Evolutionary conservation across 495 filamentous ascomycete species (phyloP).

Genomic region (Penicillium arizonense): DNA sequence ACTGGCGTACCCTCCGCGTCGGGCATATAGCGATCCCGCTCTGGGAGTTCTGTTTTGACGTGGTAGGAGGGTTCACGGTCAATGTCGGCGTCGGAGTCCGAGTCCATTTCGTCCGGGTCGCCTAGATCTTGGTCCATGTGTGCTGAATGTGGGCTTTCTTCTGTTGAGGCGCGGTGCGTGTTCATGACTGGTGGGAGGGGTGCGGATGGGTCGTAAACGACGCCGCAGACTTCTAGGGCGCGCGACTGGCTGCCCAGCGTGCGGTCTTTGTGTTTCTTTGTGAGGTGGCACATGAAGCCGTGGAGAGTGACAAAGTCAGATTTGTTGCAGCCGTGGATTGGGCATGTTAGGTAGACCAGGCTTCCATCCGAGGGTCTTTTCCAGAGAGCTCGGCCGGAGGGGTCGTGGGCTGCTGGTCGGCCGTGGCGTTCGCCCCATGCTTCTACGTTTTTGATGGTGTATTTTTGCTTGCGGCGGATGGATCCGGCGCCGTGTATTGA

Average conservation of each 20-base stretch:
- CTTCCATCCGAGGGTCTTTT: slow-evolving; percentile 48
- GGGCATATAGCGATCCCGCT: slow-evolving; percentile 27
- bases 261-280: slow-evolving; percentile 51
- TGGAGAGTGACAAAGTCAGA: slow-evolving; percentile 47
- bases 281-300: slow-evolving; percentile 51
- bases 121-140: slow-evolving; percentile 28
- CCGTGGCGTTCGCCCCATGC: slow-evolving; percentile 50
- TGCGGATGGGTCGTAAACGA: slow-evolving; percentile 43
- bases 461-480: slow-evolving; percentile 48
- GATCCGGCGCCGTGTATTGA: slow-evolving; percentile 26
- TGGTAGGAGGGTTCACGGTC: slow-evolving; percentile 18
- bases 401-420: slow-evolving; percentile 45
- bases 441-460: slow-evolving; percentile 51
- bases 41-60: slow-evolving; percentile 32
- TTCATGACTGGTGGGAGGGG: slow-evolving; percentile 39
- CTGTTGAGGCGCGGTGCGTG: slow-evolving; percentile 37
- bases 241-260: slow-evolving; percentile 46
- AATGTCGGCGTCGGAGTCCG: slow-evolving; percentile 30
- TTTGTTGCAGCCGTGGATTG: slow-evolving; percentile 43
- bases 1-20: slow-evolving; percentile 10
- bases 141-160: slow-evolving; percentile 34
- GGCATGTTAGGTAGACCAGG: slow-evolving; percentile 47
- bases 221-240: slow-evolving; percentile 45
- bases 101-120: slow-evolving; percentile 36
- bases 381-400: slow-evolving; percentile 43